Base-by-base conservation (phyloP, 2,329 filamentous ascomycete genomes). In the Hirsutella rhossiliensis region DNA sequence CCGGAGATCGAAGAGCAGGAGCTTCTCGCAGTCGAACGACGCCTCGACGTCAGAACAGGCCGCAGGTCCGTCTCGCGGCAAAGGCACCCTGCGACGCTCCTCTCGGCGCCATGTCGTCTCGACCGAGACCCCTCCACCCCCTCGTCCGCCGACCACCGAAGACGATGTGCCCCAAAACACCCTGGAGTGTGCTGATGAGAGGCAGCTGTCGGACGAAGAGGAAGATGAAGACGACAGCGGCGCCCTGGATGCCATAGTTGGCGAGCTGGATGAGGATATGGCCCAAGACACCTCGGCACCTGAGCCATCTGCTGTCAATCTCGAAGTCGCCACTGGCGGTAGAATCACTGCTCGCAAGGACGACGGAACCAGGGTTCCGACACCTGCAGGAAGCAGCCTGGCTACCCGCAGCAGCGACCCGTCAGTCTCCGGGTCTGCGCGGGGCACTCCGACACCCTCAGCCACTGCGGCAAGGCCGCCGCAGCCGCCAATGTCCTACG, bases 181-280 rank as follows among this genome's bases (percentile, higher is more conserved):
- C 3, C 69, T 97, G 4, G 92, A 97, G 64, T 96, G 90, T 61
- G 89, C 88, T 8, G 90, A 97, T 58, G 90, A 97, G 65, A 84
- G 84, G 59, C 86, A 87, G 43, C 63, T 96, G 12, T 82, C 81
- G 31, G 80, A 82, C 13, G 82, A 86, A 15, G 80, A 82, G 2
- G 78, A 82, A 2, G 78, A 79, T 15, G 68, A 80, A 44, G 80
- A 80, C 15, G 82, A 85, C 29, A 69, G 66, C 39, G 74, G 74
- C 51, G 79, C 84, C 6, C 67, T 97, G 42, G 87, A 95, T 60
- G 81, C 87, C 19, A 84, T 97, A 48, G 82, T 96, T n/a, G 87
- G 89, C 47, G 87, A 94, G 52, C 68, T 96, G 1, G 87, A 96
- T 45, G 85, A 90, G 48, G 87, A 89, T 29, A 81, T 90, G 62